Evolutionary conservation across 768 basidiomycete species (phyloP).

Genomic region (Mrakia blollopis): DNA sequence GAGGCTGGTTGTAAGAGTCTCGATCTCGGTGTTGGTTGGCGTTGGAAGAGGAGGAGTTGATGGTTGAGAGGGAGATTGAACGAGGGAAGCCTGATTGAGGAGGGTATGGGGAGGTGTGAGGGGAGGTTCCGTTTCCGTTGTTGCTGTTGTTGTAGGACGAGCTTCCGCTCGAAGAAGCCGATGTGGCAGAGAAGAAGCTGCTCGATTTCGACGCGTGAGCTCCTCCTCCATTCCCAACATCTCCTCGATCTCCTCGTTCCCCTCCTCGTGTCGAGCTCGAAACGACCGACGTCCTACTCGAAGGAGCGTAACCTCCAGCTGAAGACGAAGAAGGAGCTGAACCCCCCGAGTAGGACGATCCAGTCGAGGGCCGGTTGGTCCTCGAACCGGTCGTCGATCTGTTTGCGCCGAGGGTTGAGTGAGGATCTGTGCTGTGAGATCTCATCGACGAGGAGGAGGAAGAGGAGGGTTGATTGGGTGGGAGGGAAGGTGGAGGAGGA

Average conservation of each 20-base stretch:
- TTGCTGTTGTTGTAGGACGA: background rate
- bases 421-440: background rate
- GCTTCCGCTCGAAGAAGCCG: background rate
- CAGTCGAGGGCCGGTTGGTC: background rate
- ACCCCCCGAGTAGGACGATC: background rate
- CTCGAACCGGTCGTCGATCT: background rate
- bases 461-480: background rate
- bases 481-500: constrained; percentile 2
- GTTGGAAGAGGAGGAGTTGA: constrained; percentile 3
- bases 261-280: background rate
- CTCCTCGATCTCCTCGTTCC: background rate
- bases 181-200: background rate
- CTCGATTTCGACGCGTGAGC: background rate
- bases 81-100: constrained; percentile 6
- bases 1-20: too few relatives aligned
- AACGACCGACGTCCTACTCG: background rate
- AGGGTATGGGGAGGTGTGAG: background rate
- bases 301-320: background rate
- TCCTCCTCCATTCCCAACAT: background rate
- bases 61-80: constrained; percentile 4
- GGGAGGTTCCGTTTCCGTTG: background rate
- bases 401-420: background rate
- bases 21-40: background rate
- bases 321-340: background rate
- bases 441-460: background rate